phyloP scores from a whole-genome alignment of 192 early-diverging fungal species.

The Coemansia sp. region DNA sequence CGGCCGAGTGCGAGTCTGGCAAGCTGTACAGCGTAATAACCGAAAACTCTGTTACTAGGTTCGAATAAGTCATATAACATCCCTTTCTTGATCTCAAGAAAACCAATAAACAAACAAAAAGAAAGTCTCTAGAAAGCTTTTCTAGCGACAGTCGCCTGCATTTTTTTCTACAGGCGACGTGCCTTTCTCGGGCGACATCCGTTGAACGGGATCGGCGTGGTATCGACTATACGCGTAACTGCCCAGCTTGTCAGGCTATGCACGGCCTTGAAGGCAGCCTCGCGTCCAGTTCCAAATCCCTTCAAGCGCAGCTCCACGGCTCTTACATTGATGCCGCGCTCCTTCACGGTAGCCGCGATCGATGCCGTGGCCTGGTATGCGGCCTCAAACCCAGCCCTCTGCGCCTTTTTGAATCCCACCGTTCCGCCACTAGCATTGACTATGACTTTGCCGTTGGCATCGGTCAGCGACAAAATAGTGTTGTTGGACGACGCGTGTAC shows the following conservation, averaged over 20 bases:
- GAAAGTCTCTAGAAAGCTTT: too few species aligned
- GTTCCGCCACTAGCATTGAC: slow-evolving; percentile 79
- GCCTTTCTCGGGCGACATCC: slow-evolving; percentile 91
- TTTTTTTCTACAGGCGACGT: slow-evolving; percentile 70
- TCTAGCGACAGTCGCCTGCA: too few species aligned
- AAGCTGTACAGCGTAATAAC: slow-evolving; percentile 41
- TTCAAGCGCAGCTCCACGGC: slow-evolving; percentile 82
- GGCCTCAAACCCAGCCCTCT: slow-evolving; percentile 87
- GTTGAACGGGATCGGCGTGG: slow-evolving; percentile 89
- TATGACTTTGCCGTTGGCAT: slow-evolving; percentile 69
- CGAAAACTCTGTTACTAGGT: slow-evolving; percentile 16
- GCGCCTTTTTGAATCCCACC: slow-evolving; percentile 86
- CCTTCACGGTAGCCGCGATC: slow-evolving; percentile 68
- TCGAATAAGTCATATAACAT: slow-evolving; percentile 7
- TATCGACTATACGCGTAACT: slow-evolving; percentile 78
- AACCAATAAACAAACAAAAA: too few species aligned
- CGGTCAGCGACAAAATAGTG: slow-evolving; percentile 84
- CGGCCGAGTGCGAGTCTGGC: slow-evolving; percentile 29
- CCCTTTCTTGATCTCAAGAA: too few species aligned
- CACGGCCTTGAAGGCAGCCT: slow-evolving; percentile 89
- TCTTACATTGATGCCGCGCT: slow-evolving; percentile 65
- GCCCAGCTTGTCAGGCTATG: slow-evolving; percentile 74
- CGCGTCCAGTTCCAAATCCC: slow-evolving; percentile 90
- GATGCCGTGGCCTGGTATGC: slow-evolving; percentile 86
- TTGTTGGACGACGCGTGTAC: slow-evolving; percentile 75